Evolutionary conservation across 2,329 filamentous ascomycete genomes (phyloP).

Genomic region (Acrocalymma vagum): DNA sequence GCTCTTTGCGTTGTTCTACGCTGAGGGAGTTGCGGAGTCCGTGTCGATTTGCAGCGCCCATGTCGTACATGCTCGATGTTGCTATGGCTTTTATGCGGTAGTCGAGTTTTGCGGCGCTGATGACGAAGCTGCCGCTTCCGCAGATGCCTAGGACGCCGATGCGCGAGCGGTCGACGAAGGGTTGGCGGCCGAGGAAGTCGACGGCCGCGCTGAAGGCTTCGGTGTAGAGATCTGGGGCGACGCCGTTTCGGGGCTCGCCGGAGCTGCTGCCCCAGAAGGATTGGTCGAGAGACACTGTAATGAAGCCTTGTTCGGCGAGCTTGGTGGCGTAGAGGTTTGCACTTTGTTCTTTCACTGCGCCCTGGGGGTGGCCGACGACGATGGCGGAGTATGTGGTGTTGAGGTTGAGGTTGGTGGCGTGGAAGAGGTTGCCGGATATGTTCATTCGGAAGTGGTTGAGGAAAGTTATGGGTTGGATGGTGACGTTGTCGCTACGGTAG

Average conservation of each 20-base stretch:
- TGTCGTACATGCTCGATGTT: conserved; percentile 25
- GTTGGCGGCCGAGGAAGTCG: conserved; percentile 30
- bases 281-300: conserved; percentile 29
- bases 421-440: conserved; percentile 11
- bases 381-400: conserved; percentile 16
- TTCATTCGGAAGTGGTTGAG: conserved; percentile 5
- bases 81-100: conserved; percentile 27
- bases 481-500: conserved; percentile 11
- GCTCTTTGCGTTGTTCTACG: conserved; percentile 11
- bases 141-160: conserved; percentile 42
- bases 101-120: conserved; percentile 46
- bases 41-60: conserved; percentile 14
- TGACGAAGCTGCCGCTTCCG: conserved; percentile 36
- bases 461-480: conserved; percentile 12
- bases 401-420: conserved; percentile 5
- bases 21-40: conserved; percentile 12
- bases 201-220: conserved; percentile 40
- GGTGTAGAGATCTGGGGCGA: conserved; percentile 29
- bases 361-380: conserved; percentile 33
- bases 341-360: conserved; percentile 37
- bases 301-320: conserved; percentile 29
- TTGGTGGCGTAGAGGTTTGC: conserved; percentile 36
- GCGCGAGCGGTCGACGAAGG: conserved; percentile 32
- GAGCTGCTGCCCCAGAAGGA: conserved; percentile 30
- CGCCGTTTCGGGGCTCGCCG: conserved; percentile 29